phyloP scores from a whole-genome alignment of 306 rosid species.

The Rosa multiflora region DNA sequence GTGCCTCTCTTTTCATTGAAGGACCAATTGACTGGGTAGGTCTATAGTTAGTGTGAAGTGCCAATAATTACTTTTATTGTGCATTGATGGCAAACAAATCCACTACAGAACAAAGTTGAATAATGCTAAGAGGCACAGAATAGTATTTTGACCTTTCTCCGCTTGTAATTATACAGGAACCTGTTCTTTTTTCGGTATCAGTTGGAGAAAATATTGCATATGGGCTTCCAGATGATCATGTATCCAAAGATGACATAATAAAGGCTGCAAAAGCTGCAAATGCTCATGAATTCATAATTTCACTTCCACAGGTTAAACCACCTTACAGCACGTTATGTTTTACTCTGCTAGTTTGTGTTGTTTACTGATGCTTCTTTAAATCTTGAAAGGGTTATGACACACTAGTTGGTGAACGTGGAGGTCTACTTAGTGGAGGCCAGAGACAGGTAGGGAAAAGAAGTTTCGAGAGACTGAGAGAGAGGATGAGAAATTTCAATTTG shows the following conservation, averaged over 20 bases:
- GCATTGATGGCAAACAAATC: background rate
- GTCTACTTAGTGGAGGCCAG: constrained; percentile 93
- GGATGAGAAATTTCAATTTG: constrained; percentile 7
- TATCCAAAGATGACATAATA: constrained; percentile 84
- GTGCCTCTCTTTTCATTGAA: background rate
- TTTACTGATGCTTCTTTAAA: constrained; percentile 8
- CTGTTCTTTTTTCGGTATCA: constrained; percentile 89
- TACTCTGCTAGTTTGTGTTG: constrained; percentile 2
- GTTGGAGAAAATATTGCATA: constrained; percentile 97
- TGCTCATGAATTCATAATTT: constrained; percentile 92
- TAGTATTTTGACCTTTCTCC: constrained; percentile 8
- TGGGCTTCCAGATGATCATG: constrained; percentile 92
- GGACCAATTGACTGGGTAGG: background rate
- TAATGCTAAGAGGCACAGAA: background rate
- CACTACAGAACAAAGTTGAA: background rate
- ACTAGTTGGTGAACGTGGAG: constrained; percentile 96
- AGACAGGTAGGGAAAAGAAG: constrained; percentile 61
- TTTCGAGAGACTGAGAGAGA: constrained; percentile 13
- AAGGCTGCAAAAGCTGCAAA: constrained; percentile 98
- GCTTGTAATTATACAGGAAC: constrained; percentile 61
- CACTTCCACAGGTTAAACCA: constrained; percentile 81
- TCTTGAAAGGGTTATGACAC: constrained; percentile 79
- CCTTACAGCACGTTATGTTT: constrained; percentile 20
- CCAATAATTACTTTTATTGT: background rate
- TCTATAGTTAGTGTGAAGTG: too few relatives aligned